Evolutionary conservation across 805 yeast species (phyloP), one percentile per base, ranked within the genome.

Genomic region (Yarrowia keelungensis): DNA sequence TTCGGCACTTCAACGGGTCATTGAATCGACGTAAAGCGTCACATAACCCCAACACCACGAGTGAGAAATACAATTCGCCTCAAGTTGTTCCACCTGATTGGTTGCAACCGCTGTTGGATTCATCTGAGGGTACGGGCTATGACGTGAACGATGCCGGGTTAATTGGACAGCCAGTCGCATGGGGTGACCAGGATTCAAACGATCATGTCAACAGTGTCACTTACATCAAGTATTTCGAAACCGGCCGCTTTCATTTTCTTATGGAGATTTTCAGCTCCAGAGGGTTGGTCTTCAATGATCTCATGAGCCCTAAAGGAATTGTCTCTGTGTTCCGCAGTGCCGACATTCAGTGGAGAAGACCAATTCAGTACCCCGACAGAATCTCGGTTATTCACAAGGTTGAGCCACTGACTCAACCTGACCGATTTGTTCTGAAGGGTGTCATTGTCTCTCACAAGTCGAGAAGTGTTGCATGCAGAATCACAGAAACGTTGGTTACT

Each of bases 121-220:
- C 12, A 3, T 56, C 62, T 2, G 62, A 56, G 38, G 62, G 62
- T 5, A n/a, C 14, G 5, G 62, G 62, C 14, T 56, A 56, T 15
- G 47, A 42, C 15, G 62, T 41, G 47, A 42, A 26, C 7, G 62
- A 56, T 41, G 62, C 62, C 15, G 62, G 62, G 8, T 5, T 56
- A 22, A 36, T 41, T 2, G 46, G 47, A 22, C 47, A 56, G 8
- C 62, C 47, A 4, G 62, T 56, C 5, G 62, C 62, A 11, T 56
- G 62, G 62, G 62, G 62, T 4, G 62, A 56, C 10, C 62, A 56
- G n/a, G 62, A 56, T 12, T 56, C 62, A 3, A 41, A 41, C 19
- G 47, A 56, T 26, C 62, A 56, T 15, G 62, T 56, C 19, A 56
- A 56, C 47, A 56, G 47, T 9, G 62, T 56, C 49, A 42, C 47